Base-by-base conservation (phyloP, 768 basidiomycete genomes). In the Leccinum subtestaceum region DNA sequence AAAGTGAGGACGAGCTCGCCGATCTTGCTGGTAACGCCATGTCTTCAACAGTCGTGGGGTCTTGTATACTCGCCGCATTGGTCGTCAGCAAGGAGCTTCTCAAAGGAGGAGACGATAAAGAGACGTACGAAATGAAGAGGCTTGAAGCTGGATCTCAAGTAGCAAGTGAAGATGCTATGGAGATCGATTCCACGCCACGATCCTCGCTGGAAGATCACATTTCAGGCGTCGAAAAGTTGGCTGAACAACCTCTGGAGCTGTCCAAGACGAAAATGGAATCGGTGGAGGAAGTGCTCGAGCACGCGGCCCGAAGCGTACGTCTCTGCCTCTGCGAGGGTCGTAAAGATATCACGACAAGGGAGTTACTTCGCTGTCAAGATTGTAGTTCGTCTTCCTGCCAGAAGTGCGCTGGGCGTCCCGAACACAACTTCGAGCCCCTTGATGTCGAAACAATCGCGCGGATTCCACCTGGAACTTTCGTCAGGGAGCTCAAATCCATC, bases 1-100 rank as follows among this genome's bases (percentile, higher is more conserved):
- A 98, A 74, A 92, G 84, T 17, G 91, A 95, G 71, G 95, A 97
- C 72, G 89, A 98, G 60, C 80, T 98, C 7, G 93, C 94, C 3
- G 94, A 97, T 73, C 80, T 98, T 15, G 95, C 95, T 19, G 95
- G 95, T 2, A 98, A 98, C 68, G 95, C 95, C 60, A 98, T 98
- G 95, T 95, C 94, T 1, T 93, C 95, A 5, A 97, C 95, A 1
- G 95, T 97, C 25, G 95, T 98, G 31, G 95, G 95, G 1, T 83
- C 92, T 3, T 88, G 92, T 62, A 91, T 97, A 62, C 76, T 96
- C 56, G 87, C 89, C 17, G 93, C 93, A 0, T 77, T 98, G 48
- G 81, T 89, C 10, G 74, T 87, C 1, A 84, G 85, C 6, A 80
- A 79, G 69, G 81, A 83, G 51, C 78, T 92, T 34, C 77, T 97